Evolutionary conservation across 768 basidiomycete species (phyloP).

Genomic region (Pisolithus microcarpus): DNA sequence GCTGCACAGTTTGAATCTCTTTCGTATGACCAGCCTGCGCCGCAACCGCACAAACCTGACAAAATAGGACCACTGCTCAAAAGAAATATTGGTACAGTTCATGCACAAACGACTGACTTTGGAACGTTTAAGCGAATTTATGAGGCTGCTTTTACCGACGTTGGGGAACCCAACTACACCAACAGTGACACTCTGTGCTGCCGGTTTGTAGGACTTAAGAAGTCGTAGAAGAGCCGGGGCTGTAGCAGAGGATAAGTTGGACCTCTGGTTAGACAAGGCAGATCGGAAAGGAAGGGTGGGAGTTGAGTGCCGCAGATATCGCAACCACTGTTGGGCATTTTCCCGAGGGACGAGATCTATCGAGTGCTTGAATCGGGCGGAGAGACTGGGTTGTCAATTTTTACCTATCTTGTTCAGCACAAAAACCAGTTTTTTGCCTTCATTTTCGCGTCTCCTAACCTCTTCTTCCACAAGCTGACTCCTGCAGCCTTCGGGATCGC

Average conservation of each 20-base stretch:
- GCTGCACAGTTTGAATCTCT: conserved; percentile 81
- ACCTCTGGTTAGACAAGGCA: conserved; percentile 66
- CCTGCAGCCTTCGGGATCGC: conserved; percentile 91
- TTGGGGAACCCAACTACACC: conserved; percentile 97
- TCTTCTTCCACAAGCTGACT: conserved; percentile 93
- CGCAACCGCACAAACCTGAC: conserved; percentile 84
- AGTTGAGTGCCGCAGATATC: conserved; percentile 84
- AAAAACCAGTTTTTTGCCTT: conserved; percentile 89
- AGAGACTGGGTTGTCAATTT: conserved; percentile 15
- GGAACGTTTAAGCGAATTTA: conserved; percentile 84
- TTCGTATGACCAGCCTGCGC: conserved; percentile 93
- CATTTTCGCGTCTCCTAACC: conserved; percentile 73
- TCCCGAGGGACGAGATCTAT: conserved; percentile 83
- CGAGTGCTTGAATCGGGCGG: background rate
- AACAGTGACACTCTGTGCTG: conserved; percentile 65
- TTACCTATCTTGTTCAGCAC: conserved; percentile 96
- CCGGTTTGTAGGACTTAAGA: conserved; percentile 76
- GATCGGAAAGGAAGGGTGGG: conserved; percentile 91
- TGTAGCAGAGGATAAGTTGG: conserved; percentile 72
- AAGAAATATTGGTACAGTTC: background rate
- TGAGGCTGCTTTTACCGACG: conserved; percentile 91
- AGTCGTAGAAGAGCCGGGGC: conserved; percentile 73
- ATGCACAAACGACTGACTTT: conserved; percentile 42
- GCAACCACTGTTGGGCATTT: conserved; percentile 87
- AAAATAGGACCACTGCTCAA: background rate